Evolutionary conservation across 306 rosid species (phyloP).

Genomic region (Castanospermum australe): DNA sequence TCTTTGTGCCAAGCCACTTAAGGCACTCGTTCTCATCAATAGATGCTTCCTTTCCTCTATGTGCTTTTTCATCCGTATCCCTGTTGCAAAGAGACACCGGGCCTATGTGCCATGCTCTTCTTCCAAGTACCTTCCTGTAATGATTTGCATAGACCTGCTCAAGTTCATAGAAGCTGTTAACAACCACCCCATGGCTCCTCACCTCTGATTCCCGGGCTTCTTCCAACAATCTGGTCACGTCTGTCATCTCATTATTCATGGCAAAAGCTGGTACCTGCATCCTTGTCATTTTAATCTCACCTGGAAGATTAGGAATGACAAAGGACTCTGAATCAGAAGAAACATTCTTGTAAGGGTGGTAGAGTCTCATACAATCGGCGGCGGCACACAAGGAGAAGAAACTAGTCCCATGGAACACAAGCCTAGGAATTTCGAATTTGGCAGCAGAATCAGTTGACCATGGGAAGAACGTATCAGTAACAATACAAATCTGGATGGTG

Average conservation of each 20-base stretch:
- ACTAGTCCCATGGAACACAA: slow-evolving; percentile 37
- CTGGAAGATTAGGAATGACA: slow-evolving; percentile 32
- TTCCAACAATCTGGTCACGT: background rate
- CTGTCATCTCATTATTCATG: background rate
- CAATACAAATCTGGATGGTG: slow-evolving; percentile 32
- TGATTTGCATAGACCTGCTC: slow-evolving; percentile 37
- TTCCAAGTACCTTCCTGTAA: slow-evolving; percentile 21
- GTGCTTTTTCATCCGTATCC: background rate
- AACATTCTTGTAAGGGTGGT: slow-evolving; percentile 32
- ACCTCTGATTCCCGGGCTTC: background rate
- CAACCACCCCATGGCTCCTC: slow-evolving; percentile 25
- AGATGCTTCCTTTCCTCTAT: slow-evolving; percentile 9
- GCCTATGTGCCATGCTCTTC: slow-evolving; percentile 44
- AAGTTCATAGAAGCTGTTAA: slow-evolving; percentile 36
- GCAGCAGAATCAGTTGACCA: slow-evolving; percentile 40
- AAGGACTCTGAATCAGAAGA: slow-evolving; percentile 30
- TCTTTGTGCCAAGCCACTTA: slow-evolving; percentile 20
- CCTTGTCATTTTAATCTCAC: slow-evolving; percentile 22
- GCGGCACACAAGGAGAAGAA: slow-evolving; percentile 27
- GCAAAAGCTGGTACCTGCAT: background rate
- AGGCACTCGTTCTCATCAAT: slow-evolving; percentile 15
- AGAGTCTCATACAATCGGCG: background rate
- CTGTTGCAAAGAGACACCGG: slow-evolving; percentile 12
- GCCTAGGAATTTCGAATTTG: slow-evolving; percentile 33
- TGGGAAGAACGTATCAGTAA: slow-evolving; percentile 33